Base-by-base conservation (phyloP, 176 grass and related monocot genomes). In the Metroxylon sagu region DNA sequence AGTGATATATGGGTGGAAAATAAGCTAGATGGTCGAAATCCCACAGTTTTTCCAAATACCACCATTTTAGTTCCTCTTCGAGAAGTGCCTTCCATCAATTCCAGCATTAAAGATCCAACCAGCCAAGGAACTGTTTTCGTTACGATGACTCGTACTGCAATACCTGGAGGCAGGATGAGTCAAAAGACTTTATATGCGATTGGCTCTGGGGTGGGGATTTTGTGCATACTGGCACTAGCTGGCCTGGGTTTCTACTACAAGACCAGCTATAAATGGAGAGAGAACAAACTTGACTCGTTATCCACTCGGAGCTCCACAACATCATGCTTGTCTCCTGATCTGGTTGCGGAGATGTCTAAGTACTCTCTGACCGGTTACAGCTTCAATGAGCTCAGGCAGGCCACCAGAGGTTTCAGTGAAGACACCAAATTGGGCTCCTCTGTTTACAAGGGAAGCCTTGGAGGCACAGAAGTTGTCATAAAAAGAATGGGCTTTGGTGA, bases 11-110 rank as follows among this genome's bases (percentile, higher is more conserved):
- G 12, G 57, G 57, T 17, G 17, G 15, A 60, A 16, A 60, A 60
- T 60, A 29, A 16, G 16, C 6, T 60, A 17, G 27, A 31, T 43
- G 35, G 7, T 60, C 57, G 26, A n/a, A 6, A 31, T 27, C 12
- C 1, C 16, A 60, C 27, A 6, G 17, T 60, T 5, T 60, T 29
- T 60, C 4, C 57, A 17, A n/a, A 18, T 28, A 60, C 57, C 16
- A 60, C 27, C 26, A 60, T 60, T 27, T 18, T 60, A 60, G 14
- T 60, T 60, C 57, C 57, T 16, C 57, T 60, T 60, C 57, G 14
- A 29, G 1, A 12, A 27, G 15, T 16, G 16, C 27, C 57, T 17
- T 60, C 26, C 15, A 60, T 60, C 26, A 60, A 60, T 60, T 31
- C 27, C 57, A 60, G 3, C 57, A 60, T 60, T 31, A 1, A 5